phyloP scores from a whole-genome alignment of 495 filamentous ascomycete species.

The Podospora conica region DNA sequence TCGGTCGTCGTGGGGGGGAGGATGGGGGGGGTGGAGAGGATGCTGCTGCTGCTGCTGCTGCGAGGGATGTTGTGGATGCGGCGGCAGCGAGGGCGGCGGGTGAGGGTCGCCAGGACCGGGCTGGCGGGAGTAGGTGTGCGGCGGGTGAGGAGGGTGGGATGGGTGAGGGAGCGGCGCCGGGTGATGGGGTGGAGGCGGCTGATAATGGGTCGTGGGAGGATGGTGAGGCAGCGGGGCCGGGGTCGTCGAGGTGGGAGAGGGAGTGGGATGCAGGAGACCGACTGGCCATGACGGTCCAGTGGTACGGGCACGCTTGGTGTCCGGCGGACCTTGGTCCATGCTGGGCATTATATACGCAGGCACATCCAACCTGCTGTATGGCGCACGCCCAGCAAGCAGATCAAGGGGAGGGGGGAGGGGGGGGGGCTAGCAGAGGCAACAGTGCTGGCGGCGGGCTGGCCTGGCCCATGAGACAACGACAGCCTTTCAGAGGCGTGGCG shows the following conservation, averaged over 20 bases:
- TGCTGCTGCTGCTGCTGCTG: slow-evolving; percentile 10
- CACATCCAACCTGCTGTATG: slow-evolving; percentile 31
- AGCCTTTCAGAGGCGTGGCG: slow-evolving; percentile 15
- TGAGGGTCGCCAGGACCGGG: slow-evolving; percentile 31
- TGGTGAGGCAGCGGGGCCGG: slow-evolving; percentile 35
- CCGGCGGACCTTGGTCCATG: slow-evolving; percentile 46
- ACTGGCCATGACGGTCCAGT: slow-evolving; percentile 40
- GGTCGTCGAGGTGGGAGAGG: slow-evolving; percentile 29
- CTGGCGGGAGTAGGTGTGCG: slow-evolving; percentile 36
- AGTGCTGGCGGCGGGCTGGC: no score
- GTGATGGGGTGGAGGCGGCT: slow-evolving; percentile 21
- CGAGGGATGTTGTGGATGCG: slow-evolving; percentile 7
- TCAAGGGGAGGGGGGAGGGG: neutral
- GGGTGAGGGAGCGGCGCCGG: slow-evolving; percentile 31
- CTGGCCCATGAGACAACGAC: neutral
- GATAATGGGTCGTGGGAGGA: slow-evolving; percentile 37
- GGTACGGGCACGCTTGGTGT: slow-evolving; percentile 44
- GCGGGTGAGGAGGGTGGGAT: slow-evolving; percentile 7
- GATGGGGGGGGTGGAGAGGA: slow-evolving; percentile 8
- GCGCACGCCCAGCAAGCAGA: slow-evolving; percentile 25
- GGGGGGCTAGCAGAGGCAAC: neutral
- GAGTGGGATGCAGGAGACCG: slow-evolving; percentile 39
- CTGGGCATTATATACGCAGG: slow-evolving; percentile 40
- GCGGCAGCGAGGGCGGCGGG: slow-evolving; percentile 9
- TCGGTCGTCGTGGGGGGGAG: slow-evolving; percentile 38